A percentile compares a stretch with the other conserved stretches of the same genome.
Evolutionary conservation across 2,329 filamentous ascomycete species (phyloP).

Genomic region (Penicillium sp.): DNA sequence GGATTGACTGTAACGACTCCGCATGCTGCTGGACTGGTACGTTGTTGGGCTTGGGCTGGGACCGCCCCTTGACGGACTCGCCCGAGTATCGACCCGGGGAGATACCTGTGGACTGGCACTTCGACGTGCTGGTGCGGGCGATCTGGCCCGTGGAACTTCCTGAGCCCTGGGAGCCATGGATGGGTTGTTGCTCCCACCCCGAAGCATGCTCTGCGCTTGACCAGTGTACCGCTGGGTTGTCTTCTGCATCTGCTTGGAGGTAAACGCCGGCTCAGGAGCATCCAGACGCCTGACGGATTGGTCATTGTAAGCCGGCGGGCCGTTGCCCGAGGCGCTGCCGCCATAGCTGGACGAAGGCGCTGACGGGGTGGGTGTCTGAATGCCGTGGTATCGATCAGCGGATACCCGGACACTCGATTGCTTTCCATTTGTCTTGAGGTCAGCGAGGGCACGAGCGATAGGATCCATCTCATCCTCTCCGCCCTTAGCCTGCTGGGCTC

Average conservation of each 20-base stretch:
- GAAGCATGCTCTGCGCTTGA: constrained; percentile 75
- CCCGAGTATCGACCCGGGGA: constrained; percentile 31
- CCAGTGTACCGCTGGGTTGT: constrained; percentile 82
- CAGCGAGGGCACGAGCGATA: constrained; percentile 84
- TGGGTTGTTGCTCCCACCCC: constrained; percentile 42
- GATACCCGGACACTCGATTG: constrained; percentile 76
- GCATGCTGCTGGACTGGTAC: constrained; percentile 42
- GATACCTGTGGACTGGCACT: constrained; percentile 30
- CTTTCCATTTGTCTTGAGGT: constrained; percentile 82
- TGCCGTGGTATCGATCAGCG: constrained; percentile 93
- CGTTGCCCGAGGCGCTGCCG: constrained; percentile 38
- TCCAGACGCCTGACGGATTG: constrained; percentile 70
- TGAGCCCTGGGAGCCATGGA: constrained; percentile 47
- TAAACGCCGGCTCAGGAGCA: constrained; percentile 85
- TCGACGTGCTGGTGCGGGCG: constrained; percentile 61
- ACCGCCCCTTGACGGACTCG: constrained; percentile 38
- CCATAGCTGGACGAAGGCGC: constrained; percentile 36
- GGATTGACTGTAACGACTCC: constrained; percentile 37
- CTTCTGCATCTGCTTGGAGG: constrained; percentile 90
- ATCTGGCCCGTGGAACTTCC: constrained; percentile 49
- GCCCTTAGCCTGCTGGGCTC: constrained; percentile 35
- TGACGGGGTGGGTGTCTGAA: constrained; percentile 67
- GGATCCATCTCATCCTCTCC: constrained; percentile 67
- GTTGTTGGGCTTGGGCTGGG: constrained; percentile 41
- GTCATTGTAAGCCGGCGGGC: constrained; percentile 75